Conservation (phyloP, 1,284 basidiomycete genomes). For the Ceratobasidium sp. region DNA sequence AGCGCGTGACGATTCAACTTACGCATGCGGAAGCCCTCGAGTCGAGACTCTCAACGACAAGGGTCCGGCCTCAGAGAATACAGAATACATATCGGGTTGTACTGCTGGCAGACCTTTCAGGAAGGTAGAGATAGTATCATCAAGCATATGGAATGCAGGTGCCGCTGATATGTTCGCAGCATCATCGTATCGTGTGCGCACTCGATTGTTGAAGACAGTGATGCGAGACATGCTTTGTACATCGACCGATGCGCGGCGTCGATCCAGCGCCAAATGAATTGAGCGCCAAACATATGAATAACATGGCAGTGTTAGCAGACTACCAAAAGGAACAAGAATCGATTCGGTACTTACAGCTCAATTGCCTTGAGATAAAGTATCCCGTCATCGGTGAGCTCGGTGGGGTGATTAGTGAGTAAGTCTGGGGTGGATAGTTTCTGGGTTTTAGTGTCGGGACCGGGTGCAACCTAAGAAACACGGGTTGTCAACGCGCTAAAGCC, state of each 20-base stretch:
- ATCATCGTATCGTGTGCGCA: constrained; percentile 40
- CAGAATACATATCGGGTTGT: background rate
- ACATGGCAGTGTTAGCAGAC: background rate
- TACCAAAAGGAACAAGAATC: background rate
- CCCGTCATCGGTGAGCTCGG: constrained; percentile 39
- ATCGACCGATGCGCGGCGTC: background rate
- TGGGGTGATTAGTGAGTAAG: constrained; percentile 35
- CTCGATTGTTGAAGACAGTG: constrained; percentile 40
- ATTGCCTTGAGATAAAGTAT: constrained; percentile 34
- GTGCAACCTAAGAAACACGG: constrained; percentile 1
- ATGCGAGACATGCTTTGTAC: constrained; percentile 22
- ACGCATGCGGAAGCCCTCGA: constrained; percentile 21
- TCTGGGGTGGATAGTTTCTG: constrained; percentile 35
- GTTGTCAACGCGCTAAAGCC: background rate
- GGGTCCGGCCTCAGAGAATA: background rate
- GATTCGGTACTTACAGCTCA: constrained; percentile 34
- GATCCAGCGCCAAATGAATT: constrained; percentile 1
- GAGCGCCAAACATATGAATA: background rate
- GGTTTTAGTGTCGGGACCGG: background rate
- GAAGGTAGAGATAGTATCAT: constrained; percentile 34
- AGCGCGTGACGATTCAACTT: background rate
- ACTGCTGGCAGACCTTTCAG: constrained; percentile 6
- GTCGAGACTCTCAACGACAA: background rate
- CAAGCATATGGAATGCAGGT: constrained; percentile 35
- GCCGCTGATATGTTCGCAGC: constrained; percentile 33